These are phyloP conservation scores for Carex kokanica DNA, from an alignment of 176 grass and related monocot species.

Conservation along the genomic window DNA sequence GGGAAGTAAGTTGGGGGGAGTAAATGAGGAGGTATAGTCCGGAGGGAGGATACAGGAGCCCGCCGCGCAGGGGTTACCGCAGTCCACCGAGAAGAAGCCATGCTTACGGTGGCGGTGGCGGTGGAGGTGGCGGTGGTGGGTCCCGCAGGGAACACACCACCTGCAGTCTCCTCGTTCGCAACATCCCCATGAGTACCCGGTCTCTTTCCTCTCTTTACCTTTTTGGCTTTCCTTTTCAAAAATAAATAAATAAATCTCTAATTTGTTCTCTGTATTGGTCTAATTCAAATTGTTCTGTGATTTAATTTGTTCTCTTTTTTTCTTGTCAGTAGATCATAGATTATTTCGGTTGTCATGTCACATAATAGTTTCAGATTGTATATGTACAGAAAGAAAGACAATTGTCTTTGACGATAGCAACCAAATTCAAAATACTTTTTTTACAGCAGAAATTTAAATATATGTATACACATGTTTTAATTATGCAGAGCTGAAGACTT, in stretches of 20 bases:
- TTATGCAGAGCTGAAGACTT: slow-evolving; percentile 58
- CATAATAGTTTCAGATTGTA: background rate
- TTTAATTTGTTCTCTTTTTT: background rate
- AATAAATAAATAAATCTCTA: too few relatives aligned
- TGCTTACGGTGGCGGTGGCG: slow-evolving; percentile 54
- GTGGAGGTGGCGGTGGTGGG: slow-evolving; percentile 43
- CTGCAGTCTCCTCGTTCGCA: slow-evolving; percentile 85
- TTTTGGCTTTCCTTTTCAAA: background rate
- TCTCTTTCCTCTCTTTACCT: background rate
- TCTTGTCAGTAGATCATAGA: background rate
- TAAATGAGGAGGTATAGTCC: slow-evolving; percentile 94
- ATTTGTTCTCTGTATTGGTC: background rate
- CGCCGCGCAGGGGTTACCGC: slow-evolving; percentile 78
- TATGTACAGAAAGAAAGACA: background rate
- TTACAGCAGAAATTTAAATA: background rate
- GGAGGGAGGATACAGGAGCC: slow-evolving; percentile 45
- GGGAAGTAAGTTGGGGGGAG: background rate
- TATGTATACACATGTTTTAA: background rate
- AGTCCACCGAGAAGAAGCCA: slow-evolving; percentile 86
- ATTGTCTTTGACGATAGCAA: background rate
- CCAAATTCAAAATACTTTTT: background rate
- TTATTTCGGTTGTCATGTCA: background rate
- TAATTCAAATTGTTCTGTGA: background rate
- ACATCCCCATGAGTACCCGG: slow-evolving; percentile 83
- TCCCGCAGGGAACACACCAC: slow-evolving; percentile 48